These are phyloP conservation scores for Xylariaceae sp. DNA, from an alignment of 2,329 filamentous ascomycete genomes.

Conservation along the genomic window DNA sequence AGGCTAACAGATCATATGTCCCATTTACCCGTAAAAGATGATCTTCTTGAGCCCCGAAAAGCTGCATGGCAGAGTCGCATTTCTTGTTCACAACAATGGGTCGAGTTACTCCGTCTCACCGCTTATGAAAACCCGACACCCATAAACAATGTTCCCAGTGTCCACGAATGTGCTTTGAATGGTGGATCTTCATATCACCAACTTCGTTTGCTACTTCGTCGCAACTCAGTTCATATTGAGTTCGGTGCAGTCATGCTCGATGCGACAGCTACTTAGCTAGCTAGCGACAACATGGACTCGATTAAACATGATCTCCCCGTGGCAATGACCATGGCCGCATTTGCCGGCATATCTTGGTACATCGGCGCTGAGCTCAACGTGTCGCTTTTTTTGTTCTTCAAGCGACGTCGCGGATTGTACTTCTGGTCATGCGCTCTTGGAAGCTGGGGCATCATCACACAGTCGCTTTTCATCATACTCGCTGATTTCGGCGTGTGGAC, in stretches of 20 bases:
- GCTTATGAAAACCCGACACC: not conserved
- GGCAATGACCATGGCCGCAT: slow-evolving; percentile 47
- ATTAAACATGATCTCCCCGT: slow-evolving; percentile 27
- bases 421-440: slow-evolving; percentile 42
- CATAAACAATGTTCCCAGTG: slow-evolving; percentile 25
- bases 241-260: slow-evolving; percentile 13
- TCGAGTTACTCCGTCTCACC: slow-evolving; percentile 9
- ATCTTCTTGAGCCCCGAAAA: slow-evolving; percentile 3
- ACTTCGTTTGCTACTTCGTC: too few species aligned
- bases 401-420: slow-evolving; percentile 42
- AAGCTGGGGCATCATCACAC: slow-evolving; percentile 42
- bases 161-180: slow-evolving; percentile 17
- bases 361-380: slow-evolving; percentile 43
- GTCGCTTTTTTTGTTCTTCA: slow-evolving; percentile 42
- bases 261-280: slow-evolving; percentile 12
- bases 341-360: slow-evolving; percentile 46
- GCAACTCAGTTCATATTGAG: too few species aligned
- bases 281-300: slow-evolving; percentile 18
- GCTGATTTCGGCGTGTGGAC: slow-evolving; percentile 42
- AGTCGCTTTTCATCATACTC: slow-evolving; percentile 43
- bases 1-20: not conserved
- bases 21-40: not conserved
- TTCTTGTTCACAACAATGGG: slow-evolving; percentile 12
- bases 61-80: slow-evolving; percentile 25
- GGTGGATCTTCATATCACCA: slow-evolving; percentile 19